Conservation (phyloP, 257 asterid genomes). For the Petrea volubilis region DNA sequence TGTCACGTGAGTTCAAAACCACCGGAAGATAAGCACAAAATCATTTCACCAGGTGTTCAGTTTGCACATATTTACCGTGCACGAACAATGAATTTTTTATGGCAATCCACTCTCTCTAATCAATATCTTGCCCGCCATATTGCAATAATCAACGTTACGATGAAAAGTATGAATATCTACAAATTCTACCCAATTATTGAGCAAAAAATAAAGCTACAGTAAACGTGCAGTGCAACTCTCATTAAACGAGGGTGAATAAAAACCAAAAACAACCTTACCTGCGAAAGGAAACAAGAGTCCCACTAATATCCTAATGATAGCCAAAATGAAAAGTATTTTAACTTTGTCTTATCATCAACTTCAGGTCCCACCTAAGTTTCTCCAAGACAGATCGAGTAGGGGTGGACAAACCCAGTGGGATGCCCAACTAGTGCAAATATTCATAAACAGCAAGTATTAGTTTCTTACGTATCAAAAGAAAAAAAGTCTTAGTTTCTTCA, state of each 20-base stretch:
- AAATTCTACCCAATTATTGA: background rate
- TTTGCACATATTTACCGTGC: background rate
- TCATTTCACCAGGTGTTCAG: background rate
- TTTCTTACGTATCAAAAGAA: no score
- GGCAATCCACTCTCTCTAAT: background rate
- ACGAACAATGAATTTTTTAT: background rate
- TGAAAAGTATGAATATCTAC: background rate
- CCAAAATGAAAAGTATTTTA: background rate
- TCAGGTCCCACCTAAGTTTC: background rate
- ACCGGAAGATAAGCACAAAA: conserved; percentile 3
- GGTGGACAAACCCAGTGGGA: background rate
- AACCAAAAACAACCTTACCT: background rate
- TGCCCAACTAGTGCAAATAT: conserved; percentile 2
- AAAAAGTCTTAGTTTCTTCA: background rate
- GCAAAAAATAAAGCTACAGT: background rate
- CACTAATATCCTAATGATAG: background rate
- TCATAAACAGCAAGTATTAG: background rate
- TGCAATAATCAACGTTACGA: conserved; percentile 11
- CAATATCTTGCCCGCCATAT: conserved; percentile 10
- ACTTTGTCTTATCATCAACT: background rate
- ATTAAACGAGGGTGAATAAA: background rate
- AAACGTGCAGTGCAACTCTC: background rate
- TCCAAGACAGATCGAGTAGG: background rate
- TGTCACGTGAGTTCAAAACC: background rate
- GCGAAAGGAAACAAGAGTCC: background rate